A percentile compares a stretch with the other conserved stretches of the same genome.
phyloP scores from a whole-genome alignment of 768 basidiomycete genomes.

The Amanita rubescens region DNA sequence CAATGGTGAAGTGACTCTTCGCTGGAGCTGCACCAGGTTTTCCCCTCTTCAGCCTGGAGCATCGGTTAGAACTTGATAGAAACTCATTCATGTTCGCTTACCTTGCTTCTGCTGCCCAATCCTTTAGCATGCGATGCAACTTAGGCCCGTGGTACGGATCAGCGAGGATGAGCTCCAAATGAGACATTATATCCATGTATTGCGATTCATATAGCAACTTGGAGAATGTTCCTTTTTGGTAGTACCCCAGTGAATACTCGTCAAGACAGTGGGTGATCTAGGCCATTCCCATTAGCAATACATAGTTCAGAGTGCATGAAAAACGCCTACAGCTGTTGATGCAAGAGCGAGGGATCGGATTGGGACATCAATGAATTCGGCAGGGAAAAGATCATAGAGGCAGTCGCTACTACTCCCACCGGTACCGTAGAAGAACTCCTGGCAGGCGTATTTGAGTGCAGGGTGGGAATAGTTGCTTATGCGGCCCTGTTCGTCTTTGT shows the following conservation, averaged over 20 bases:
- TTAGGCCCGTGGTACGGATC: not conserved
- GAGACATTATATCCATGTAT: not conserved
- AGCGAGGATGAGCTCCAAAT: not conserved
- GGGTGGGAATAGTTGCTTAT: not conserved
- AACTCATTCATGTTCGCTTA: no score
- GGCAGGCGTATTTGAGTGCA: not conserved
- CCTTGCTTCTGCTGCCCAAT: not conserved
- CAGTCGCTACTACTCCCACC: not conserved
- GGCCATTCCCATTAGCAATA: not conserved
- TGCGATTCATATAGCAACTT: not conserved
- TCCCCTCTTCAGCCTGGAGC: no score
- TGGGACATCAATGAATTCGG: not conserved
- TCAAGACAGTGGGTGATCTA: not conserved
- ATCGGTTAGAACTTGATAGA: no score
- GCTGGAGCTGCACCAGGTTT: no score
- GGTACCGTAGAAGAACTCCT: not conserved
- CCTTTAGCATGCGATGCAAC: not conserved
- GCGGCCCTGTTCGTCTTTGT: no score
- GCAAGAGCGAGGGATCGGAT: not conserved
- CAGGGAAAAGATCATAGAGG: not conserved
- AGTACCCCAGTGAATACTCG: not conserved
- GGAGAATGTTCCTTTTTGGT: not conserved
- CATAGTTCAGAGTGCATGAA: not conserved
- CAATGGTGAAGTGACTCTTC: no score
- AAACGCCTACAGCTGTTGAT: not conserved